Evolutionary conservation across 768 basidiomycete genomes (phyloP).

Genomic region (Coprinopsis strossmayeri): DNA sequence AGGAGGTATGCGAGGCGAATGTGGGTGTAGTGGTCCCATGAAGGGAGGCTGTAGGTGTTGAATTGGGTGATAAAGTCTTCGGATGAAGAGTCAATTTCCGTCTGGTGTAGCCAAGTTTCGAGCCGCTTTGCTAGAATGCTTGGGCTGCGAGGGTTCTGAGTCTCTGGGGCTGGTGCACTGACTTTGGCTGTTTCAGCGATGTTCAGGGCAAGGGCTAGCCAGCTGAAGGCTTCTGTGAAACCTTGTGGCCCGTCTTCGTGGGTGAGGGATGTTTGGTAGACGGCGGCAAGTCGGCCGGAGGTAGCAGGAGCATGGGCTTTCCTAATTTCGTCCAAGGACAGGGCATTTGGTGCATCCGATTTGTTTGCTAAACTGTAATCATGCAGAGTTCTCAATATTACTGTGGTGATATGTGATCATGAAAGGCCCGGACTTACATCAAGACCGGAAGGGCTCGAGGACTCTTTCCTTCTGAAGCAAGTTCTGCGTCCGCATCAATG

Average conservation of each 20-base stretch:
- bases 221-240: slow-evolving; percentile 33
- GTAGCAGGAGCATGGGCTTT: slow-evolving; percentile 24
- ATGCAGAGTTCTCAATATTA: background rate
- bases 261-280: slow-evolving; percentile 21
- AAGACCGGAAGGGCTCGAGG: slow-evolving; percentile 21
- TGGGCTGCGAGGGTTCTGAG: slow-evolving; percentile 8
- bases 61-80: slow-evolving; percentile 31
- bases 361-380: slow-evolving; percentile 50
- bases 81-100: slow-evolving; percentile 21
- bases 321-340: slow-evolving; percentile 42
- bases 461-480: background rate
- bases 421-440: slow-evolving; percentile 25
- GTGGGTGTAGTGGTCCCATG: slow-evolving; percentile 46
- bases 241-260: slow-evolving; percentile 18
- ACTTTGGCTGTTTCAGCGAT: slow-evolving; percentile 14
- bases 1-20: slow-evolving; percentile 37
- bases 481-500: slow-evolving; percentile 11
- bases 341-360: slow-evolving; percentile 48
- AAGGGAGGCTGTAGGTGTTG: slow-evolving; percentile 23
- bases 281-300: slow-evolving; percentile 20
- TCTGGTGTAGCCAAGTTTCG: slow-evolving; percentile 28
- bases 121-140: slow-evolving; percentile 26
- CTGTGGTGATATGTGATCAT: background rate
- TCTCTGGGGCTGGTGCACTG: slow-evolving; percentile 4
- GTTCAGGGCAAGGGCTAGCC: slow-evolving; percentile 28